These are phyloP conservation scores for Coniella vitis DNA, from an alignment of 2,329 filamentous ascomycete genomes.

Conservation along the genomic window DNA sequence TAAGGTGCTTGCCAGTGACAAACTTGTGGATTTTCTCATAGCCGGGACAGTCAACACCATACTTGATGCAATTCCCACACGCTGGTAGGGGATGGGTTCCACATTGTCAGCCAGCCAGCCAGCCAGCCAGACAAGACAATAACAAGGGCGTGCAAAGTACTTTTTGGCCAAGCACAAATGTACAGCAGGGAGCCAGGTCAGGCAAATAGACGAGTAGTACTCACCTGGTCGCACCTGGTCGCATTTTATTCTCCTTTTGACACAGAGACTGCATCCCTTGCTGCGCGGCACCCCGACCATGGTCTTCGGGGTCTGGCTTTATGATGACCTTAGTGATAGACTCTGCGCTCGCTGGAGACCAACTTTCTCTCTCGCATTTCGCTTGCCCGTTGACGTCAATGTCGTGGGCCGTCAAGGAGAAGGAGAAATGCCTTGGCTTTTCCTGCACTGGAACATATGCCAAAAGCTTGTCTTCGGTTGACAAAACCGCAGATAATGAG, in stretches of 20 bases:
- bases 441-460: too few relatives aligned
- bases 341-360: background rate
- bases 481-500: too few relatives aligned
- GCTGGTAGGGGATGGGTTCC: background rate
- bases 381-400: too few relatives aligned
- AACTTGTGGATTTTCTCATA: constrained; percentile 34
- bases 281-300: constrained; percentile 34
- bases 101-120: background rate
- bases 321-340: background rate
- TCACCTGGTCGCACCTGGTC: constrained; percentile 34
- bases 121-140: background rate
- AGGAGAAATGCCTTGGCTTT: too few relatives aligned
- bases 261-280: constrained; percentile 33
- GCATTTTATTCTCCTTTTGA: constrained; percentile 37
- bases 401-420: too few relatives aligned
- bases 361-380: too few relatives aligned
- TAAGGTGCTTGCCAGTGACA: constrained; percentile 31
- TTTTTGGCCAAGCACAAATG: too few relatives aligned
- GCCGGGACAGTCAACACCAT: constrained; percentile 32
- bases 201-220: background rate
- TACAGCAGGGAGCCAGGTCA: background rate
- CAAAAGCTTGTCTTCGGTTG: too few relatives aligned
- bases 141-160: background rate
- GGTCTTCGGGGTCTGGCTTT: background rate
- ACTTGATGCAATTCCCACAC: constrained; percentile 33